Conservation (phyloP, 176 grass and related monocot species). For the Lolium multiflorum region DNA sequence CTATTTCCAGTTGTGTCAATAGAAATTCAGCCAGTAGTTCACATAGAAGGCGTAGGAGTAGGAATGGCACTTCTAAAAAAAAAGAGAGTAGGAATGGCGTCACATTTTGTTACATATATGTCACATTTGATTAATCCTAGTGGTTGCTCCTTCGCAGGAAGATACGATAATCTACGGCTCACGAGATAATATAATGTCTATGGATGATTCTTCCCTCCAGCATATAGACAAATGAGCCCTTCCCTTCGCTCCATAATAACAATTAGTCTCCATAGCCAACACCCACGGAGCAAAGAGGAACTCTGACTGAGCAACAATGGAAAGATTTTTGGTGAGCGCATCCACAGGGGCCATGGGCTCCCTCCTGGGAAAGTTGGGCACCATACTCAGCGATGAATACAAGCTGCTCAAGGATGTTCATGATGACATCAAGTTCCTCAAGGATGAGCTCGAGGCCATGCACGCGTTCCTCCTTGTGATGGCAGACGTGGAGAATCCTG, state of each 20-base stretch:
- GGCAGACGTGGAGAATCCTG: background rate
- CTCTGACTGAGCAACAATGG: no score
- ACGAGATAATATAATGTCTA: background rate
- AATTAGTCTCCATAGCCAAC: background rate
- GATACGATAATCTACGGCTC: no score
- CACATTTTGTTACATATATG: no score
- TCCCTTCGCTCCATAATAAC: background rate
- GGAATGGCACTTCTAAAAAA: no score
- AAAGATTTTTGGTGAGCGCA: no score
- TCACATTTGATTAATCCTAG: no score
- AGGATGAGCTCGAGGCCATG: background rate
- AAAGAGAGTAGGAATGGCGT: no score
- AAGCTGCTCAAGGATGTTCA: background rate
- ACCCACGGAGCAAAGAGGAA: background rate
- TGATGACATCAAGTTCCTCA: background rate
- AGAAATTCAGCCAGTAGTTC: no score
- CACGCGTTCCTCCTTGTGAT: background rate
- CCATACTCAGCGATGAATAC: background rate
- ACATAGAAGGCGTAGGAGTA: no score
- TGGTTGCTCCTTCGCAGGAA: no score
- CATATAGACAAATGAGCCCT: background rate
- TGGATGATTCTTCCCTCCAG: background rate
- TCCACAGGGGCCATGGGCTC: no score
- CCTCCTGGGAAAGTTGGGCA: no score
- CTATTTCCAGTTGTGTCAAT: background rate